Evolutionary conservation across 2,329 filamentous ascomycete genomes (phyloP), one percentile per base, ranked within the genome.

Genomic region (Trichophyton equinum): DNA sequence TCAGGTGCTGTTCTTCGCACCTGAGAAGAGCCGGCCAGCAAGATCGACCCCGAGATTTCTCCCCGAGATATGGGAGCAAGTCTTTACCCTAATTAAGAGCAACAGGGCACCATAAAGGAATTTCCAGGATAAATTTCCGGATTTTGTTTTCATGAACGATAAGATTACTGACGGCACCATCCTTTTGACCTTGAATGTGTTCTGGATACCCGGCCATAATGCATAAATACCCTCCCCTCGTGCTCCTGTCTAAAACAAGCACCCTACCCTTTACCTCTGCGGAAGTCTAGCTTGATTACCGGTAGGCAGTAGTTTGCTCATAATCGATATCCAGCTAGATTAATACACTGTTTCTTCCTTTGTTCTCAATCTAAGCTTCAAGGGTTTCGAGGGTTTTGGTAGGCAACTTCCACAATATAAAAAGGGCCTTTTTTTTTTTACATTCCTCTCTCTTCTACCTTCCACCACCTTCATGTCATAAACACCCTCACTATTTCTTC

Each of bases 21-120:
- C 64, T n/a, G 65, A 69, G 46, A 69, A 72, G 53, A 76, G 73
- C 59, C 70, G 69, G 33, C 69, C 71, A n/a, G 73, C 73, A 6
- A 69, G 66, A 55, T 63, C 71, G 22, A 74, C 76, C 0, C 66
- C 71, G 11, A 72, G 69, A 4, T 76, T 75, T 59, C 75, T 72
- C 61, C 76, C 76, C 13, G 74, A 76, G 46, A 63, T 76, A 22
- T 78, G 76, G 76, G 71, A 72, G 40, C 66, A 70, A 62, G 73
- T 78, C 33, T 77, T 73, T 63, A 68, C 70, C 60, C 69, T 72
- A 59, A 75, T 78, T 38, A 73, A 71, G 58, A 68, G 58, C 42
- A 68, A 64, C 57, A 60, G 15, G 36, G 57, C 40, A 30, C 57
- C 42, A 27, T 60, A n/a, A 33, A 22, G 20, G 1, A 18, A n/a